Evolutionary conservation across 148 eudicot genomes (phyloP).

Genomic region (Gaultheria prostrata): DNA sequence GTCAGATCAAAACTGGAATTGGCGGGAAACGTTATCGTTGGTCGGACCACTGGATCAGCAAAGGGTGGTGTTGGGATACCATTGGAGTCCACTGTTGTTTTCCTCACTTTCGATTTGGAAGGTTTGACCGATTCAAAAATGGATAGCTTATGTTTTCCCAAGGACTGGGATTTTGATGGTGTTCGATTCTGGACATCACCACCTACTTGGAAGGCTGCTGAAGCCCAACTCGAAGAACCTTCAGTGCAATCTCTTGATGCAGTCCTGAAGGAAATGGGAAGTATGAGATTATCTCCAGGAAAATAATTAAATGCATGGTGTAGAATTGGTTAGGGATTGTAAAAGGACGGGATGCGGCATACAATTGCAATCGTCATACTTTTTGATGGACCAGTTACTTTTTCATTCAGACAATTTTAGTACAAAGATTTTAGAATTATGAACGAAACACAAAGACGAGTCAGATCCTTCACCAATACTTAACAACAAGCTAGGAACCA

Average conservation of each 20-base stretch:
- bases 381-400: not conserved
- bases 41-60: constrained; percentile 32
- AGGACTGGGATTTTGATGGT: constrained; percentile 34
- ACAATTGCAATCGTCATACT: not conserved
- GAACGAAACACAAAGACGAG: not conserved
- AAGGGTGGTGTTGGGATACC: constrained; percentile 22
- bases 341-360: not conserved
- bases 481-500: not conserved
- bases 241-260: constrained; percentile 45
- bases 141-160: constrained; percentile 75
- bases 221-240: constrained; percentile 45
- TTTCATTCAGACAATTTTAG: not conserved
- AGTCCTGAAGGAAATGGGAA: constrained; percentile 32
- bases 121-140: constrained; percentile 43
- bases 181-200: constrained; percentile 44
- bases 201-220: constrained; percentile 43
- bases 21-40: constrained; percentile 11
- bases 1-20: constrained; percentile 27
- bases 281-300: not conserved
- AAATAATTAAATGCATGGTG: not conserved
- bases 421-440: not conserved
- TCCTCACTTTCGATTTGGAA: constrained; percentile 70
- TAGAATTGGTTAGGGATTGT: not conserved
- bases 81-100: constrained; percentile 35
- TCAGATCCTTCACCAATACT: not conserved